Base-by-base conservation (phyloP, 371 early-diverging fungal genomes). In the Apophysomyces sp. region DNA sequence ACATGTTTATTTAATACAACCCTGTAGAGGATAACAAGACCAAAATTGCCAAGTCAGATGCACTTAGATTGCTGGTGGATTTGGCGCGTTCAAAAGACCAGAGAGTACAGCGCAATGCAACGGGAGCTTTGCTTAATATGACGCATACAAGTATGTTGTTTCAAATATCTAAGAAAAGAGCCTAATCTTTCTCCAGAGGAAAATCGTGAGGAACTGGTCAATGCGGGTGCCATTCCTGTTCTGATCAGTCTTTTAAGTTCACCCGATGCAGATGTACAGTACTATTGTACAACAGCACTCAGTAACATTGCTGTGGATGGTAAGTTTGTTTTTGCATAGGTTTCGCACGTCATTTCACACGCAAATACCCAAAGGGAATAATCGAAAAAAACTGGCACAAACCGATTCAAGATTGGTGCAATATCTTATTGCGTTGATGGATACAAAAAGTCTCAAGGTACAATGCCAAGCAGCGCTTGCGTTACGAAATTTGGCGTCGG, bases 81-180 rank as follows among this genome's bases (percentile, higher is more conserved):
- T 78, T 95, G 60, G 94, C 94, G 8, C 82, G 86, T 54, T 94
- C 94, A 18, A 86, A 87, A 55, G 96, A 96, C 52, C 83, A 93
- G 73, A 81, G 95, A 11, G 96, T 96, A 0, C 93, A 92, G 78
- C 82, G 96, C 27, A 96, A 96, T 70, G 95, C 97, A 0, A 91
- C 94, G 1, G 97, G 97, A 13, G 97, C 97, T 13, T 81, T 96
- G 44, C 79, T 96, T 39, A 96, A 96, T 68, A 94, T 96, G 94
- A 96, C 97, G 24, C 96, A 96, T 74, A 88, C 92, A 16, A 82
- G 85, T 82, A 80, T 57, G 44, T 49, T 49, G 21, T 21, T 15
- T 52, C 24, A 27, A 26, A 6, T 6, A 13, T 6, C 11, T 11
- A 52, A 41, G 39, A 54, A 55, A 52, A 24, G 32, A 51, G 28